Percentiles rank a stretch among this genome's conserved stretches.
Evolutionary conservation across 768 basidiomycete genomes (phyloP).

Genomic region (Russula foetens): DNA sequence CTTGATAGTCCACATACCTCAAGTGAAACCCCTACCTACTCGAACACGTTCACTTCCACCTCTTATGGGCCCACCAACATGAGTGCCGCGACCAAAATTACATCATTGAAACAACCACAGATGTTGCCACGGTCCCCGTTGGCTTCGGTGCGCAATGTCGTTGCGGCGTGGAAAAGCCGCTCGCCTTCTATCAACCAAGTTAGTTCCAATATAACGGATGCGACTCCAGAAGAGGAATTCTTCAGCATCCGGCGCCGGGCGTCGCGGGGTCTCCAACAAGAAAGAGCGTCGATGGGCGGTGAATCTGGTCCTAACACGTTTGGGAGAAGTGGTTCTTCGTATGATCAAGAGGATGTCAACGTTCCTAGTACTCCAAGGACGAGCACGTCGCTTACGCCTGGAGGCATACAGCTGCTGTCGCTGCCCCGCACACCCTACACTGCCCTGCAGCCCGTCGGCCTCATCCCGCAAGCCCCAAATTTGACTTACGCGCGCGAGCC

Average conservation of each 20-base stretch:
- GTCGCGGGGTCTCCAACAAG: conserved; percentile 28
- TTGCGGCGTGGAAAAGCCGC: conserved; percentile 74
- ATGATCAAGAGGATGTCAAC: conserved; percentile 11
- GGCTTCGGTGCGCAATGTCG: conserved; percentile 68
- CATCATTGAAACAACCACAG: conserved; percentile 53
- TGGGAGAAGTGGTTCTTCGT: conserved; percentile 13
- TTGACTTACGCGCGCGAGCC: conserved; percentile 2
- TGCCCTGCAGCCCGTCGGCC: not conserved
- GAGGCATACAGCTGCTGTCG: conserved; percentile 19
- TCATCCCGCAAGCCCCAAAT: not conserved
- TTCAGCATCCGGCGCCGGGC: conserved; percentile 44
- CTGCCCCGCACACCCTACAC: not conserved
- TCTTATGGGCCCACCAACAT: conserved; percentile 31
- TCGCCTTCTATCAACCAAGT: conserved; percentile 34
- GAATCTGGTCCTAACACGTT: not conserved
- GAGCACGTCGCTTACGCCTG: conserved; percentile 23
- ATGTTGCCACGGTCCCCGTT: conserved; percentile 61
- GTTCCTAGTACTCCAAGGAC: conserved; percentile 25
- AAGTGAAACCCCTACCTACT: conserved; percentile 24
- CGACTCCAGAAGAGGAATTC: conserved; percentile 33
- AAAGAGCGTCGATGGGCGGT: conserved; percentile 16
- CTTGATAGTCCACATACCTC: conserved; percentile 26
- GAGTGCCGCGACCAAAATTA: conserved; percentile 31
- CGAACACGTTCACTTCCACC: conserved; percentile 36
- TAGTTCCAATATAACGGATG: conserved; percentile 9